phyloP scores from a whole-genome alignment of 2,329 filamentous ascomycete species.

The Botrytis paeoniae region DNA sequence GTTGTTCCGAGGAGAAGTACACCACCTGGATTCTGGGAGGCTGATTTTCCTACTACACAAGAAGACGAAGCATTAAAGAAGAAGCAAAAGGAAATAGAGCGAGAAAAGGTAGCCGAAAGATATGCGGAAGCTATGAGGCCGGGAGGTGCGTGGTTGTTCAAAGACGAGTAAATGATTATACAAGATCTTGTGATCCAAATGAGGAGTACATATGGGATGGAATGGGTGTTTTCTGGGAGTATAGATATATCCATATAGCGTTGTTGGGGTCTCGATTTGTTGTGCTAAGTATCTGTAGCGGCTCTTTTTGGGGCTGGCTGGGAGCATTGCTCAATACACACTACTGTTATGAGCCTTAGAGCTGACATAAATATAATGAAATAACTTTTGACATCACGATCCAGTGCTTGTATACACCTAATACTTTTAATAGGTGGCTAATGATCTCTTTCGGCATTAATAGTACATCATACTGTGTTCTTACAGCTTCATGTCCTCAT shows the following conservation, averaged over 20 bases:
- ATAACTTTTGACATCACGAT: background rate
- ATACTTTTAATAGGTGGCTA: background rate
- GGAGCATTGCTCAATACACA: background rate
- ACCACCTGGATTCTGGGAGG: slow-evolving; percentile 86
- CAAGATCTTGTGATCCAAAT: background rate
- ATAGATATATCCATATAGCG: slow-evolving; percentile 5
- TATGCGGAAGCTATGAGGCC: slow-evolving; percentile 78
- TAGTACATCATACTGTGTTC: background rate
- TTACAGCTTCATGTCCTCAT: background rate
- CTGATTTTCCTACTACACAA: slow-evolving; percentile 87
- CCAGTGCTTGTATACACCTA: background rate
- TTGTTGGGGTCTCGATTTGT: background rate
- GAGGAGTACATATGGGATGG: background rate
- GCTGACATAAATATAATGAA: background rate
- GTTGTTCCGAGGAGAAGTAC: slow-evolving; percentile 67
- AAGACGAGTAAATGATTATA: slow-evolving; percentile 57
- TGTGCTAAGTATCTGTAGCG: background rate
- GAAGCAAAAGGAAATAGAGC: slow-evolving; percentile 62
- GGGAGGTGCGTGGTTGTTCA: slow-evolving; percentile 75
- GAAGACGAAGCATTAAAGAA: slow-evolving; percentile 65
- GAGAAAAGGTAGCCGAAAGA: slow-evolving; percentile 65
- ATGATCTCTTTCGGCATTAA: background rate
- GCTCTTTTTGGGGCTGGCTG: background rate
- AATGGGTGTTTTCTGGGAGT: background rate
- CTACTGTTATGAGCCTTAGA: background rate